Base-by-base conservation (phyloP, 2,329 filamentous ascomycete species). In the Atkinsonella texensis region DNA sequence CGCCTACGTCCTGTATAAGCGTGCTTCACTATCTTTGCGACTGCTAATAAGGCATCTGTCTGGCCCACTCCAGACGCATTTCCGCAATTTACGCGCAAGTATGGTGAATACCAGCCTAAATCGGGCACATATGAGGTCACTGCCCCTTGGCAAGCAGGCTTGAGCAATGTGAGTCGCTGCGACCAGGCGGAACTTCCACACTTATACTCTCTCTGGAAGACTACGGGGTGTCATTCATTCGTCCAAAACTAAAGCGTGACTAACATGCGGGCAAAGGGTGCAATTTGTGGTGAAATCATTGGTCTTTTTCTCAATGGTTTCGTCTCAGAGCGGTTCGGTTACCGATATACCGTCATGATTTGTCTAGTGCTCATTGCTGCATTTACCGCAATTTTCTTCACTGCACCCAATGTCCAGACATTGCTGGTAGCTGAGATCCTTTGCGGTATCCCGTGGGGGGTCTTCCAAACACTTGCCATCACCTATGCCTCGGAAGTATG, bases 401-500 rank as follows among this genome's bases (percentile, higher is more conserved):
- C 81, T 15, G 81, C 80, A 1, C 72, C 77, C 56, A 80, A 76
- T 55, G 73, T 83, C 23, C 67, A 75, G 55, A 72, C 76, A 3
- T 70, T 84, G 18, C 72, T 84, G 38, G 75, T 74, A 3, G 80
- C 78, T 31, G 79, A 84, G 62, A 76, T 84, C 39, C 69, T 84
- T 2, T 81, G 77, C 57, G 82, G 81, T 48, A 76, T 83, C 43
- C 78, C 79, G 0, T 81, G 77, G 74, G 75, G 75, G n/a, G 74
- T 79, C 52, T 78, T 82, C 64, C 76, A 80, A 62, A 71, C 73
- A 32, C 66, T 81, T 39, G 78, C 76, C 55, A 76, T 81, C 54
- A 81, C 83, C 1, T 87, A 87, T 59, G 83, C 83, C 32, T 81
- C 80, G 51, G 84, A 87, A 61, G 84, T 88, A 53, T 87, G 83